phyloP scores from a whole-genome alignment of 352 stramenopile genomes.

The Globisporangium takayamanum region DNA sequence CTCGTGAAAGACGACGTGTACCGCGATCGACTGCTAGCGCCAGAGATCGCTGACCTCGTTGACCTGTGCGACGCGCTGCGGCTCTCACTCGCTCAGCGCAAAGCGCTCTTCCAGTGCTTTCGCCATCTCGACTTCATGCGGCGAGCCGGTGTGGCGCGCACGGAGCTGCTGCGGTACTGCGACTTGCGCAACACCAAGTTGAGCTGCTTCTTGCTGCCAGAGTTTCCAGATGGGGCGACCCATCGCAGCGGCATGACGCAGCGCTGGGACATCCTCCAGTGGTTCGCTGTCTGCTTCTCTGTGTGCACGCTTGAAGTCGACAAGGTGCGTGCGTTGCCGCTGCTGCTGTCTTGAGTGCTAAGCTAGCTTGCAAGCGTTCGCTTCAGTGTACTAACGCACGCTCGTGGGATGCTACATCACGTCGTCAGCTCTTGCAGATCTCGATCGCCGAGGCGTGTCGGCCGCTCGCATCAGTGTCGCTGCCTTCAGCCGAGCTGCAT shows the following conservation, averaged over 20 bases:
- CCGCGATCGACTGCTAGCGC: constrained; percentile 46
- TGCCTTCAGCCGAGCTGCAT: not conserved
- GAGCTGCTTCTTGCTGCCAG: constrained; percentile 30
- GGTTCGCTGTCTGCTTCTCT: constrained; percentile 47
- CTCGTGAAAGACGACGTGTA: constrained; percentile 64
- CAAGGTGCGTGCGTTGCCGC: constrained; percentile 13
- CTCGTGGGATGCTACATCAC: too few species aligned
- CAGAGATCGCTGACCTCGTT: constrained; percentile 56
- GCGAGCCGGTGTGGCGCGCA: constrained; percentile 35
- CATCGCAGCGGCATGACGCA: constrained; percentile 28
- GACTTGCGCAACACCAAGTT: constrained; percentile 29
- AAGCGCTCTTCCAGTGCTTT: constrained; percentile 61
- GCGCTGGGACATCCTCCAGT: constrained; percentile 57
- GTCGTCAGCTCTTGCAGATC: constrained; percentile 18
- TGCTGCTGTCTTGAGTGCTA: too few species aligned
- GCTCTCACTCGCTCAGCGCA: constrained; percentile 43
- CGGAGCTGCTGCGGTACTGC: constrained; percentile 55
- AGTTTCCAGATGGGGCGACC: constrained; percentile 13
- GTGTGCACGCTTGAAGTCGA: constrained; percentile 39
- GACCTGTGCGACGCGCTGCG: constrained; percentile 43
- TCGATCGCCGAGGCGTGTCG: constrained; percentile 19
- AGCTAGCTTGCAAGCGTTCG: not conserved
- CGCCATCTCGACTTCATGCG: constrained; percentile 54
- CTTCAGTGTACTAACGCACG: too few species aligned
- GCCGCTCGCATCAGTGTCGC: not conserved